Base-by-base conservation (phyloP, 257 asterid species). In the Gentiana straminea region DNA sequence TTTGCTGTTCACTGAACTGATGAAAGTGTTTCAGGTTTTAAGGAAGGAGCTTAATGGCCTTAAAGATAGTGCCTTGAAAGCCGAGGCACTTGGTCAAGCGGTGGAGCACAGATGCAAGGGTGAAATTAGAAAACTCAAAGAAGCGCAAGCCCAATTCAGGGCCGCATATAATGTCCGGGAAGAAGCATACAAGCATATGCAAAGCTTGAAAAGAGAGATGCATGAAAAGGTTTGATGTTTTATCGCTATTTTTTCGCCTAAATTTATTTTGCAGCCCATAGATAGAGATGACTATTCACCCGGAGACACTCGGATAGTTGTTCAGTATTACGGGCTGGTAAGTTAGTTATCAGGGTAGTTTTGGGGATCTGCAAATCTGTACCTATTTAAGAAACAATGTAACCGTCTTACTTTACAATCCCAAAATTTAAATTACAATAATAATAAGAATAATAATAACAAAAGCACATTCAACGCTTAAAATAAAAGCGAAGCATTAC, bases 131-230 rank as follows among this genome's bases (percentile, higher is more conserved):
- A 78, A 68, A 75, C 68, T 87, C 59, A 80, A 61, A 81, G 97
- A 92, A 57, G 77, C 88, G 63, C 86, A 77, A 69, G 68, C 69
- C 52, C 86, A 69, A 68, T 80, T 77, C 68, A 78, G 76, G 60
- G 94, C 80, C 65, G 98, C 98, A 48, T 71, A 85, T 78, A 94
- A 77, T 58, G 75, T 78, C 74, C 97, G 97, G 56, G 97, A 92
- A 73, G 85, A 67, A 46, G 93, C 97, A 61, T 88, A 78, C 77
- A 73, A 56, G 37, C 68, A 75, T 65, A 78, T 81, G 78, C 87
- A 69, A 64, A 66, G 74, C 73, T 73, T 88, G 78, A 84, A 75
- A 63, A 81, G 63, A 66, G 84, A 75, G 51, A 64, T 85, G 39
- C 70, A 65, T 7, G 80, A 79, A 74, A 88, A 85, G 97, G 97